Evolutionary conservation across 2,329 filamentous ascomycete species (phyloP).

Genomic region (Chalaropsis thielavioides): DNA sequence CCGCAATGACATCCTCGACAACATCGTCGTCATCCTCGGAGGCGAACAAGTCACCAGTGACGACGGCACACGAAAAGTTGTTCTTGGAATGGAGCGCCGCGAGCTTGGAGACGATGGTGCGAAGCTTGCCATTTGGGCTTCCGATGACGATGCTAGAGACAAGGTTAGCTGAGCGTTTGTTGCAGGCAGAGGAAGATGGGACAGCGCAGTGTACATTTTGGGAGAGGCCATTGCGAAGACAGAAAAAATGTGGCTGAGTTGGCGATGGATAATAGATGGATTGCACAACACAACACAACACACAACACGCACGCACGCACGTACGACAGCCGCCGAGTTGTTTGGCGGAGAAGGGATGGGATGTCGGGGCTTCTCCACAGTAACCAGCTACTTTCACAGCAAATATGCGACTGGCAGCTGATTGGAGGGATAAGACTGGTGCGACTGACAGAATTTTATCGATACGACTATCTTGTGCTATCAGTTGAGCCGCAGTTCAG

Average conservation of each 20-base stretch:
- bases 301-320: no score
- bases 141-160: conserved; percentile 60
- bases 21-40: conserved; percentile 44
- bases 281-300: neutral
- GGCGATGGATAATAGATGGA: neutral
- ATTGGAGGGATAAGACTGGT: conserved; percentile 17
- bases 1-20: conserved; percentile 51
- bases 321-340: no score
- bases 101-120: conserved; percentile 65
- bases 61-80: conserved; percentile 68
- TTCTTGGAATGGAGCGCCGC: conserved; percentile 73
- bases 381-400: conserved; percentile 3
- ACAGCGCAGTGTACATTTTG: conserved; percentile 7
- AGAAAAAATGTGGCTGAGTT: no score
- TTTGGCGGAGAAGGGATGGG: neutral
- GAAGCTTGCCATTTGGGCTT: conserved; percentile 64
- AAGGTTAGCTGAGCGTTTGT: conserved; percentile 15
- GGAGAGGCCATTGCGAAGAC: conserved; percentile 8
- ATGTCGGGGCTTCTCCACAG: neutral
- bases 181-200: neutral
- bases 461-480: conserved; percentile 15
- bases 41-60: conserved; percentile 71
- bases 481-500: conserved; percentile 17
- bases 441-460: neutral
- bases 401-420: conserved; percentile 11